phyloP scores from a whole-genome alignment of 2,329 filamentous ascomycete genomes.

The Cladophialophora chaetospira region DNA sequence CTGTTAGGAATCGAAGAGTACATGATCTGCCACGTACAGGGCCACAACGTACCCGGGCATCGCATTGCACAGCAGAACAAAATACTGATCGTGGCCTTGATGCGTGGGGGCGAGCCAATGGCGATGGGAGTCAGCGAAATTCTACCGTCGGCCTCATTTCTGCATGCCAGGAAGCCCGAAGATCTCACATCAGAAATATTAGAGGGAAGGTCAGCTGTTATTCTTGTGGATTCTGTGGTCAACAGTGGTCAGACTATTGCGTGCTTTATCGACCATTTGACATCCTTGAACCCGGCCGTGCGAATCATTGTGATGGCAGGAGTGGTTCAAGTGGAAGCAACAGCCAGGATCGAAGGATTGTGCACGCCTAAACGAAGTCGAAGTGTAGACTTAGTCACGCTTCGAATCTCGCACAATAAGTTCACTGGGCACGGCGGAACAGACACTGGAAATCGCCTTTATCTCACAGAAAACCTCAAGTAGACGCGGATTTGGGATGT shows the following conservation, averaged over 20 bases:
- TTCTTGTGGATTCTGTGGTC: constrained; percentile 1
- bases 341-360: background rate
- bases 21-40: constrained; percentile 56
- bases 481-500: no score
- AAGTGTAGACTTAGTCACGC: background rate
- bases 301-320: background rate
- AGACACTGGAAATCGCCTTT: background rate
- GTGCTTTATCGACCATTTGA: background rate
- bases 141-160: constrained; percentile 55
- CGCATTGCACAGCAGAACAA: constrained; percentile 50
- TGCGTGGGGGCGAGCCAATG: constrained; percentile 66
- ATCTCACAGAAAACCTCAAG: no score
- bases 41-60: constrained; percentile 47
- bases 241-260: background rate
- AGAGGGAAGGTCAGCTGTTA: background rate
- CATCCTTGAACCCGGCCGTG: background rate
- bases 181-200: background rate
- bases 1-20: constrained; percentile 55
- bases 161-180: background rate
- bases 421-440: background rate
- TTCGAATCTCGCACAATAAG: constrained; percentile 37
- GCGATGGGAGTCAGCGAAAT: constrained; percentile 59
- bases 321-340: background rate
- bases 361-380: background rate
- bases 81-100: constrained; percentile 61